Evolutionary conservation across 2,329 filamentous ascomycete genomes (phyloP).

Genomic region (Escovopsis sp.): DNA sequence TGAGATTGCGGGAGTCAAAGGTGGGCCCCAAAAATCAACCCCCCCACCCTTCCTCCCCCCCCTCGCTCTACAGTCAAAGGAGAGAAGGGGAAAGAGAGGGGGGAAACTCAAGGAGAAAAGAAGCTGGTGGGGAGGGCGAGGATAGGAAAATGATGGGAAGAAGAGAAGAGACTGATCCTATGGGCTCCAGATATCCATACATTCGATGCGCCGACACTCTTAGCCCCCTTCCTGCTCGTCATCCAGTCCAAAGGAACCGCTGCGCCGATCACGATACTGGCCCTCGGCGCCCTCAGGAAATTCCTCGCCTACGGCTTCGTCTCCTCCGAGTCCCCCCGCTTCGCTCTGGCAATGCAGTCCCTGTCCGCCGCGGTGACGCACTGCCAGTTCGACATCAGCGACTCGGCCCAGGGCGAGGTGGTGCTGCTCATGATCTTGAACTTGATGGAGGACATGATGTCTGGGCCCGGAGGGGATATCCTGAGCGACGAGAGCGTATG

Average conservation of each 20-base stretch:
- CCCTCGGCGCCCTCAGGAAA: conserved; percentile 85
- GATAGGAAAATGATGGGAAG: no score
- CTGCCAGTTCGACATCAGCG: conserved; percentile 92
- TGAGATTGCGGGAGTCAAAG: conserved; percentile 74
- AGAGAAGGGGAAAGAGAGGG: no score
- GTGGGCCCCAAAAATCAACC: no score
- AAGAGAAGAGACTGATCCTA: conserved; percentile 3
- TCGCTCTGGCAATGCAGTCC: conserved; percentile 84
- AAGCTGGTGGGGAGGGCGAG: no score
- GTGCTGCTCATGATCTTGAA: conserved; percentile 88
- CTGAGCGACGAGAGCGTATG: conserved; percentile 97
- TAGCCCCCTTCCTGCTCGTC: conserved; percentile 91
- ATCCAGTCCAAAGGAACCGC: conserved; percentile 93
- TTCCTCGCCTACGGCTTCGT: conserved; percentile 94
- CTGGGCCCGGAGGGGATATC: conserved; percentile 77
- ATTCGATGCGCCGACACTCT: conserved; percentile 78
- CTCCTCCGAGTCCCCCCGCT: conserved; percentile 66
- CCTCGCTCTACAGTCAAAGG: no score
- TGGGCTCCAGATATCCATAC: conserved; percentile 52
- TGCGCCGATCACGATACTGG: conserved; percentile 87
- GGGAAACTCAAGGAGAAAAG: no score
- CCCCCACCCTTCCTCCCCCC: no score
- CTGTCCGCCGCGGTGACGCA: conserved; percentile 92
- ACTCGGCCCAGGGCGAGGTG: conserved; percentile 87
- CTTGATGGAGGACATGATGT: conserved; percentile 97